Conservation (phyloP, 202 grass and related monocot species). For the Elaeis oleifera region DNA sequence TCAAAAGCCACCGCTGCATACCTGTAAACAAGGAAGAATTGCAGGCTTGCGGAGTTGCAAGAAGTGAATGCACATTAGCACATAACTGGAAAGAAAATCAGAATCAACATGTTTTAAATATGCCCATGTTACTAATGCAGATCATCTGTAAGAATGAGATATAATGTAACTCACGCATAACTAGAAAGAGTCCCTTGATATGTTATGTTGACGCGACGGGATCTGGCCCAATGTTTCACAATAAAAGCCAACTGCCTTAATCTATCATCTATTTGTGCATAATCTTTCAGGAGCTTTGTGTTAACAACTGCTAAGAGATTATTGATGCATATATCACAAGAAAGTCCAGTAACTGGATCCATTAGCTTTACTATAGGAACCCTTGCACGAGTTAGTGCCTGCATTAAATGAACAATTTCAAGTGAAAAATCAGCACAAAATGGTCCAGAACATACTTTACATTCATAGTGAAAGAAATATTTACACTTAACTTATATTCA, state of each 20-base stretch:
- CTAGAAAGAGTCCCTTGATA: conserved; percentile 99
- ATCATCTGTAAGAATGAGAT: neutral
- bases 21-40: conserved; percentile 98
- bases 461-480: too few relatives aligned
- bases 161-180: conserved; percentile 72
- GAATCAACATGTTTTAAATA: neutral
- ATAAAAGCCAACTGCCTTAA: conserved; percentile 78
- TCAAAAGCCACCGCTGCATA: conserved; percentile 11
- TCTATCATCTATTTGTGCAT: conserved; percentile 76
- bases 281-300: conserved; percentile 94
- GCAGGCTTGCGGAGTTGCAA: conserved; percentile 61
- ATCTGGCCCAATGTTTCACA: conserved; percentile 98
- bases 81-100: conserved; percentile 56
- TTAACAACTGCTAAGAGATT: conserved; percentile 98
- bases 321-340: conserved; percentile 96
- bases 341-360: conserved; percentile 80
- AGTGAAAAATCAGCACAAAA: neutral
- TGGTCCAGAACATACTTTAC: too few relatives aligned
- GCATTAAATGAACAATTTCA: conserved; percentile 19
- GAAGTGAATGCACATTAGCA: conserved; percentile 97
- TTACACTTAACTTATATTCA: too few relatives aligned
- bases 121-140: neutral
- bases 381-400: conserved; percentile 90
- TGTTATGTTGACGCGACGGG: conserved; percentile 86
- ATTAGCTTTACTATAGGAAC: conserved; percentile 98